Evolutionary conservation across 2,329 filamentous ascomycete genomes (phyloP), one percentile per base, ranked within the genome.

Genomic region (Allantophomopsis cytisporea): DNA sequence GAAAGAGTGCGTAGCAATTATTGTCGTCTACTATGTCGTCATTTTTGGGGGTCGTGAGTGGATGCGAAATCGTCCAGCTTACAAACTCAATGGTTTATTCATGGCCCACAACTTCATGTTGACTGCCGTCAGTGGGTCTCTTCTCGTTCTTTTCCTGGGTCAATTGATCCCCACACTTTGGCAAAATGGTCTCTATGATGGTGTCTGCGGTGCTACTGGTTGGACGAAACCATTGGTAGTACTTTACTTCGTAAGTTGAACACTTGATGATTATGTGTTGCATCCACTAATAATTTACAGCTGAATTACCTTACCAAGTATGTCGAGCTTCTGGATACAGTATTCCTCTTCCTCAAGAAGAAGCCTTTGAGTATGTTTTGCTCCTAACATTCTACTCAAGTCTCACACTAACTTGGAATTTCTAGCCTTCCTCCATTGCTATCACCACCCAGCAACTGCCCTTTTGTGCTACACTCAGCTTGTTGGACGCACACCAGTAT

Each of bases 181-280:
- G 37, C 13, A 35, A n/a, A n/a, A 81, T 49, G 89, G 89, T 40
- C 64, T 94, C 51, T 95, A 94, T 69, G 80, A 82, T 55, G 71
- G 84, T 50, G 93, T 96, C 54, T 96, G 88, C 65, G 61, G 81
- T 50, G 63, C 79, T 2, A 87, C 88, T 52, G 88, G 88, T 50
- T 95, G 88, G 87, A 94, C 89, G n/a, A 80, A 89, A 61, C 83
- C 82, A 51, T 66, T 96, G 51, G 85, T 95, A 47, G 79, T 91
- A 48, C 69, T 96, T 47, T 96, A 96, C 75, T 96, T 95, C 62
- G 88, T 95, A 66, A 59, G 85, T 71, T 13, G 30, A 35, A 16
- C 3, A 31, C n/a, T 14, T n/a, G 7, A 13, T 16, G 5, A 36
- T n/a, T 23, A n/a, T 16, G 31, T 31, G 4, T 14, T n/a, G 6